A percentile compares a stretch with the other conserved stretches of the same genome.
These are phyloP conservation scores for Cucurbita moschata DNA, from an alignment of 306 rosid genomes.

Conservation along the genomic window DNA sequence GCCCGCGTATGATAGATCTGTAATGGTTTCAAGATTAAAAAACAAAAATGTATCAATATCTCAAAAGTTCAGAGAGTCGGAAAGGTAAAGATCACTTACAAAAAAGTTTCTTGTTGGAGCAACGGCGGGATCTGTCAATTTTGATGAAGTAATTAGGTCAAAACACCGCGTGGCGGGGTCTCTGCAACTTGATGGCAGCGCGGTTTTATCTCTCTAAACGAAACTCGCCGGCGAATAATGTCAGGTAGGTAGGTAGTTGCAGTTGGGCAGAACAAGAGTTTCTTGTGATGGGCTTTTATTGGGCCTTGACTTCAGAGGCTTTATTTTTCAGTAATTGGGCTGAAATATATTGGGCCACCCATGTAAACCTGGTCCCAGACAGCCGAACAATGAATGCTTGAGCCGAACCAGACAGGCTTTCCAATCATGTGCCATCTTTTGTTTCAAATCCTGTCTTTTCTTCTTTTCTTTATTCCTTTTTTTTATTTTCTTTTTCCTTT, in stretches of 20 bases:
- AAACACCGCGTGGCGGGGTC: background rate
- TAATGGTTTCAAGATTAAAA: background rate
- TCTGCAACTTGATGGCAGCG: background rate
- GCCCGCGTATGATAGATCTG: background rate
- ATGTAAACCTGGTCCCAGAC: background rate
- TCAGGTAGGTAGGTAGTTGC: background rate
- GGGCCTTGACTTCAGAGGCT: background rate
- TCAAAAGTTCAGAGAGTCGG: background rate
- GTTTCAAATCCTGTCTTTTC: background rate
- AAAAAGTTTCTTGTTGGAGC: background rate
- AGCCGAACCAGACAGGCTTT: background rate
- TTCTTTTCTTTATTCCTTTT: background rate
- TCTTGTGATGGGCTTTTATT: background rate
- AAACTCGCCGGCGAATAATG: background rate
- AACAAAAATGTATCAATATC: background rate
- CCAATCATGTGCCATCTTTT: conserved; percentile 5
- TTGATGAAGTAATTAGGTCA: background rate
- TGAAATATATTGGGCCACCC: background rate
- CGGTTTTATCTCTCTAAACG: background rate
- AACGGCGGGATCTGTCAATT: background rate
- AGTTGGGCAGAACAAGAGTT: background rate
- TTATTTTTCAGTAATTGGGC: too few species aligned
- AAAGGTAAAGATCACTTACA: background rate
- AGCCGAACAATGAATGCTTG: background rate
- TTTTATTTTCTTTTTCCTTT: background rate